A percentile compares a stretch with the other conserved stretches of the same genome.
These are phyloP conservation scores for Cladophialophora exuberans DNA, from an alignment of 2,329 filamentous ascomycete genomes.

Conservation along the genomic window DNA sequence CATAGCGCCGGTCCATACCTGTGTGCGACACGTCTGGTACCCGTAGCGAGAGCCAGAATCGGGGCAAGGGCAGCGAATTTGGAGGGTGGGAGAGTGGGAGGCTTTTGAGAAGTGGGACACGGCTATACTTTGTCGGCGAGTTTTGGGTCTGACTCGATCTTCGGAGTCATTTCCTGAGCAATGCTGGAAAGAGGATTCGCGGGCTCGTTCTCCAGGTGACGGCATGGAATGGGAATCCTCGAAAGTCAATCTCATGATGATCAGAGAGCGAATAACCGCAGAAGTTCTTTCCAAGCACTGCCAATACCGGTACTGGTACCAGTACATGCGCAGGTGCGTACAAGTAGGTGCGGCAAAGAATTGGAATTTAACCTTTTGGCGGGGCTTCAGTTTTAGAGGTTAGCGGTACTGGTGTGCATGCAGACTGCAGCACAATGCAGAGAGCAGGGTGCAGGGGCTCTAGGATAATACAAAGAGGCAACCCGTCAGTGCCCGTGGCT, in stretches of 20 bases:
- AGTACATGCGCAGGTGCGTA: neutral
- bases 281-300: too few relatives aligned
- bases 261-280: too few relatives aligned
- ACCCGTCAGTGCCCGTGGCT: slow-evolving; percentile 3
- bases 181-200: too few relatives aligned
- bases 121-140: too few relatives aligned
- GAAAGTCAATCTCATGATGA: too few relatives aligned
- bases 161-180: too few relatives aligned
- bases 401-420: slow-evolving; percentile 9
- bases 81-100: slow-evolving; percentile 14
- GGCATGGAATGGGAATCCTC: too few relatives aligned
- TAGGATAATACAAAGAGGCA: slow-evolving; percentile 11
- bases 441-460: neutral
- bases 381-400: slow-evolving; percentile 3
- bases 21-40: too few relatives aligned
- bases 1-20: slow-evolving; percentile 22
- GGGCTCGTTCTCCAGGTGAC: too few relatives aligned
- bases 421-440: neutral
- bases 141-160: too few relatives aligned
- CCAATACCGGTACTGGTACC: too few relatives aligned
- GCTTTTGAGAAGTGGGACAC: slow-evolving; percentile 16
- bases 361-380: slow-evolving; percentile 7
- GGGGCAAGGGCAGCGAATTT: slow-evolving; percentile 8
- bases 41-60: slow-evolving; percentile 12
- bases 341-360: neutral